Evolutionary conservation across 2,329 filamentous ascomycete species (phyloP), one percentile per base, ranked within the genome.

Genomic region (Neonectria hederae): DNA sequence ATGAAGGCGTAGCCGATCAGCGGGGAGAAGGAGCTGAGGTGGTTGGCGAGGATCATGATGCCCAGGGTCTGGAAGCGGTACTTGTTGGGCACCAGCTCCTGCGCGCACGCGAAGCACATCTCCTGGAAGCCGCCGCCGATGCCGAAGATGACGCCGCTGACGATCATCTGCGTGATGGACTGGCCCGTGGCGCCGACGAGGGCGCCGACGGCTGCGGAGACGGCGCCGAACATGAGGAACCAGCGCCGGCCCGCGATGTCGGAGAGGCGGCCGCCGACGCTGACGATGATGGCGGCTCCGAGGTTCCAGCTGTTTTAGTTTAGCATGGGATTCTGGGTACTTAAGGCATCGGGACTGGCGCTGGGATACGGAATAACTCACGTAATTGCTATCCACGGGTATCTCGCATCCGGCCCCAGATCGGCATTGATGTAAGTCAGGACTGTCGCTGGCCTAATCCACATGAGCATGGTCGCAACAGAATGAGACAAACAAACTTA

Each of bases 191-290:
- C 78, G 8, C 78, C 77, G 5, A 81, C 72, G 26, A 81, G 74
- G 32, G 75, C 76, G 6, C 79, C 78, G n/a, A 80, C 68, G 8
- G 78, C 72, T 6, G 75, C 72, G 3, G 76, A 68, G 14, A 71
- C 38, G 8, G 76, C 74, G 2, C 79, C 79, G 5, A 73, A 69
- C 24, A 80, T 71, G 52, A 79, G 69, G 61, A 80, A 80, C 66
- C 74, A 79, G 30, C 78, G 74, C 17, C 77, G 66, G 7, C 78
- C 79, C 42, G 79, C 79, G 28, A 81, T 78, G 63, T 81, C 79
- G 1, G 77, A 77, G 11, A 81, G 70, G 26, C 79, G 74, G 17
- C 76, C 75, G 35, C 74, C 69, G 19, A 78, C 65, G 38, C 72
- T 70, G 46, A 78, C 75, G 49, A 78, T 71, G 55, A 76, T 68